Conservation (phyloP, 257 asterid genomes). For the Petunia axillaris region DNA sequence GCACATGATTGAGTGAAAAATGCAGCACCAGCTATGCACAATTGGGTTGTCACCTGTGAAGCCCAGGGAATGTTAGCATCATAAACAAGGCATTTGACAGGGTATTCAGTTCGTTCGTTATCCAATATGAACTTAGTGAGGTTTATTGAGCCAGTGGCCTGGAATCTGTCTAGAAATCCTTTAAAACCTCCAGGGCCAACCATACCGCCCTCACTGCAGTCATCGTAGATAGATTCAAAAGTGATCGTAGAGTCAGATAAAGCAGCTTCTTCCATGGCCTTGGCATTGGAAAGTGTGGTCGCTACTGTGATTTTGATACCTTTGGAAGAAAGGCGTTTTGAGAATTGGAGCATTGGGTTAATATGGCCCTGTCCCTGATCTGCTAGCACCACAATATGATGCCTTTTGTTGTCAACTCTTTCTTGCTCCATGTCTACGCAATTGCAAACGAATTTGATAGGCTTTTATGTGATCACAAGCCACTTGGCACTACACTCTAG, state of each 20-base stretch:
- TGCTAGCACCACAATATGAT: constrained; percentile 50
- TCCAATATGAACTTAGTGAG: constrained; percentile 40
- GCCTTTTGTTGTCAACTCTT: constrained; percentile 34
- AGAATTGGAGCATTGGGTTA: constrained; percentile 62
- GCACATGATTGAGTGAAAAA: constrained; percentile 70
- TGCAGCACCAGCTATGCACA: constrained; percentile 46
- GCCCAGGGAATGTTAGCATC: constrained; percentile 66
- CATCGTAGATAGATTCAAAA: constrained; percentile 51
- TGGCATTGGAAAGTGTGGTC: constrained; percentile 47
- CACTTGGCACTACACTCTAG: background rate
- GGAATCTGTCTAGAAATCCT: constrained; percentile 62
- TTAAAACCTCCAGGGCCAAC: constrained; percentile 57
- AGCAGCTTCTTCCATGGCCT: constrained; percentile 37
- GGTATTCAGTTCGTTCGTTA: constrained; percentile 37
- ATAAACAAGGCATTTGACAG: constrained; percentile 56
- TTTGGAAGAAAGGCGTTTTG: constrained; percentile 53
- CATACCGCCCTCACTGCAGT: constrained; percentile 45
- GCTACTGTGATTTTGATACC: constrained; percentile 56
- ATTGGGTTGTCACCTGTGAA: constrained; percentile 40
- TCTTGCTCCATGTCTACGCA: constrained; percentile 39
- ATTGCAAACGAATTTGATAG: background rate
- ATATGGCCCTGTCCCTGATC: constrained; percentile 71
- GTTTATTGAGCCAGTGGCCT: constrained; percentile 46
- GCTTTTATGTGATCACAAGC: background rate
- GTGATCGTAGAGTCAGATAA: constrained; percentile 30